Evolutionary conservation across 129 eudicot species (phyloP).

Genomic region (carrot (Daucus carota)): DNA sequence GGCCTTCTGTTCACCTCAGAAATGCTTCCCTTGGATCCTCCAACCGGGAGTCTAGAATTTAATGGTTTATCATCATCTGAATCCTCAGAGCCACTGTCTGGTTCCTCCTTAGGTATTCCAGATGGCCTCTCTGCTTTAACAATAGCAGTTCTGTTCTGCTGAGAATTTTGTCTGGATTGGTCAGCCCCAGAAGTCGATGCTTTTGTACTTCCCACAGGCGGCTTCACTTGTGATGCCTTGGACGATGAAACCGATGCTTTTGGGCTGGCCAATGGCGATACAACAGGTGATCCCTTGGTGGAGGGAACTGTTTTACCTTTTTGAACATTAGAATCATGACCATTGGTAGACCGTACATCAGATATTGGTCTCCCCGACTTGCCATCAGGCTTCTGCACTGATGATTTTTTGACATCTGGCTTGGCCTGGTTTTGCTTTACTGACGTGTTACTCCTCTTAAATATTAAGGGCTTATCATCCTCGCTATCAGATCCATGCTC

Average conservation of each 20-base stretch:
- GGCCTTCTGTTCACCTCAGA: slow-evolving; percentile 29
- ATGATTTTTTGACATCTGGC: slow-evolving; percentile 27
- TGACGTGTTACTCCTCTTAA: slow-evolving; percentile 46
- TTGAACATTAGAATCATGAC: slow-evolving; percentile 18
- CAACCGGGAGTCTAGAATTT: slow-evolving; percentile 33
- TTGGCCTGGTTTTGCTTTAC: slow-evolving; percentile 26
- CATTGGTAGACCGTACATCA: slow-evolving; percentile 28
- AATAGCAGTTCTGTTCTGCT: slow-evolving; percentile 8
- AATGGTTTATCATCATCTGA: slow-evolving; percentile 79
- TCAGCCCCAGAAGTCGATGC: slow-evolving; percentile 26
- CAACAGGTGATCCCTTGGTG: slow-evolving; percentile 27
- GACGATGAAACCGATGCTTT: slow-evolving; percentile 25
- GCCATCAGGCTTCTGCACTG: slow-evolving; percentile 31
- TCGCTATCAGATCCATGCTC: slow-evolving; percentile 42
- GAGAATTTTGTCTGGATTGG: slow-evolving; percentile 29
- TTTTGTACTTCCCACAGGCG: slow-evolving; percentile 22
- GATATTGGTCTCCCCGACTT: slow-evolving; percentile 26
- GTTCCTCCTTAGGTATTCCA: slow-evolving; percentile 25
- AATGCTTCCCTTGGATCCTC: slow-evolving; percentile 32
- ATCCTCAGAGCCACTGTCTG: slow-evolving; percentile 42
- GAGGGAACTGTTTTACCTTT: slow-evolving; percentile 33
- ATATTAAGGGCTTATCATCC: slow-evolving; percentile 63
- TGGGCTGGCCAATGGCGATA: slow-evolving; percentile 31
- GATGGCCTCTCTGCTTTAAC: slow-evolving; percentile 32
- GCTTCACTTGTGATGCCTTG: slow-evolving; percentile 20